Conservation (phyloP, 208 protist species). For the Phytomonas sp. region DNA sequence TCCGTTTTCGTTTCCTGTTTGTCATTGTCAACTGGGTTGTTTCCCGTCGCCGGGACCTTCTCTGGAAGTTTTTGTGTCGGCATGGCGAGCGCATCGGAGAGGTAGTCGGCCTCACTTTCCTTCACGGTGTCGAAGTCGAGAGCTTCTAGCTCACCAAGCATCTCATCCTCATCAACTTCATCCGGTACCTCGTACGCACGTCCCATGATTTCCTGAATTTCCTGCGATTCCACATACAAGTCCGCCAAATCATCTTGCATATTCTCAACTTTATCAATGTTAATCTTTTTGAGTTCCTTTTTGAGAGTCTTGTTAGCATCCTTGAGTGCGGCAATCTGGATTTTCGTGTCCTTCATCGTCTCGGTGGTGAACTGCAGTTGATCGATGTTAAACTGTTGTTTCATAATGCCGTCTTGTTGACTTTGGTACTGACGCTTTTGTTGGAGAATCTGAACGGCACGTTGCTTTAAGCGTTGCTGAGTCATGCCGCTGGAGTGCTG, state of each 20-base stretch:
- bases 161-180: constrained; percentile 90
- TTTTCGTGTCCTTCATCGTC: constrained; percentile 87
- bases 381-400: constrained; percentile 92
- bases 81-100: constrained; percentile 71
- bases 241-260: constrained; percentile 89
- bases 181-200: constrained; percentile 86
- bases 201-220: constrained; percentile 91
- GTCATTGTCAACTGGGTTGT: constrained; percentile 21
- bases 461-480: constrained; percentile 87
- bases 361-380: constrained; percentile 89
- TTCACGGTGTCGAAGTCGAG: constrained; percentile 82
- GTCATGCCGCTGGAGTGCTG: constrained; percentile 52
- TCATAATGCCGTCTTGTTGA: constrained; percentile 84
- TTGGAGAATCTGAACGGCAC: constrained; percentile 83
- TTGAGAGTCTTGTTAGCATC: constrained; percentile 80
- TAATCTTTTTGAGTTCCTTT: constrained; percentile 81
- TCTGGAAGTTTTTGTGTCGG: constrained; percentile 53
- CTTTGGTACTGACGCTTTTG: constrained; percentile 91
- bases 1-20: constrained; percentile 44
- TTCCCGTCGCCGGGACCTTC: constrained; percentile 19
- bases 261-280: constrained; percentile 74
- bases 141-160: constrained; percentile 83
- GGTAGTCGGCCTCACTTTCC: constrained; percentile 68
- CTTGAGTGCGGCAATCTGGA: constrained; percentile 86
- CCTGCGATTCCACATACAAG: constrained; percentile 85